Evolutionary conservation across 1,284 basidiomycete genomes (phyloP).

Genomic region (Gymnopus androsaceus): DNA sequence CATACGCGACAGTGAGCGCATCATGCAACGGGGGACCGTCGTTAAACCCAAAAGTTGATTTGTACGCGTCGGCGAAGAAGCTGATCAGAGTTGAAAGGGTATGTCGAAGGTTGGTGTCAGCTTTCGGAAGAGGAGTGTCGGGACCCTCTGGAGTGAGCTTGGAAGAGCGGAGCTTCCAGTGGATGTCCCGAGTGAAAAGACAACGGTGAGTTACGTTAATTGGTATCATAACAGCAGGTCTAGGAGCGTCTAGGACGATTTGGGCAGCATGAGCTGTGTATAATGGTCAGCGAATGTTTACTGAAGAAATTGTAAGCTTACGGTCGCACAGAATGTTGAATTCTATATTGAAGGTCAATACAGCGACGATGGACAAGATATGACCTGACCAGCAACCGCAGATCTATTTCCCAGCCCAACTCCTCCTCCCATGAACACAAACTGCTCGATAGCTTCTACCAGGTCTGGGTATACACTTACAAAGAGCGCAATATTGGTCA

Average conservation of each 20-base stretch:
- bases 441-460: constrained; percentile 67
- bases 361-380: neutral
- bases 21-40: constrained; percentile 84
- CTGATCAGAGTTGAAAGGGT: constrained; percentile 72
- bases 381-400: constrained; percentile 60
- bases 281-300: neutral
- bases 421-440: constrained; percentile 89
- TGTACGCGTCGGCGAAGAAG: constrained; percentile 73
- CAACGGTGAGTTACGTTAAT: constrained; percentile 85
- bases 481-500: constrained; percentile 86
- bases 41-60: constrained; percentile 69
- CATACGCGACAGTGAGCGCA: constrained; percentile 74
- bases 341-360: constrained; percentile 40
- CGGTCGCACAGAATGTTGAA: constrained; percentile 84
- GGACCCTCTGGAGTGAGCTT: neutral
- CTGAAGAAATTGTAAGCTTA: constrained; percentile 36
- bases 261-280: constrained; percentile 73
- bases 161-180: constrained; percentile 51
- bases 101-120: constrained; percentile 62
- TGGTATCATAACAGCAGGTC: constrained; percentile 71
- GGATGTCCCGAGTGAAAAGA: constrained; percentile 62
- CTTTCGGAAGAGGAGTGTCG: constrained; percentile 34
- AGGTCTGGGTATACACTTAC: constrained; percentile 71
- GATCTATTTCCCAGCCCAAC: constrained; percentile 81
- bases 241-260: constrained; percentile 67